Evolutionary conservation across 805 yeast genomes (phyloP).

Genomic region (Kluyveromyces wickerhamii): DNA sequence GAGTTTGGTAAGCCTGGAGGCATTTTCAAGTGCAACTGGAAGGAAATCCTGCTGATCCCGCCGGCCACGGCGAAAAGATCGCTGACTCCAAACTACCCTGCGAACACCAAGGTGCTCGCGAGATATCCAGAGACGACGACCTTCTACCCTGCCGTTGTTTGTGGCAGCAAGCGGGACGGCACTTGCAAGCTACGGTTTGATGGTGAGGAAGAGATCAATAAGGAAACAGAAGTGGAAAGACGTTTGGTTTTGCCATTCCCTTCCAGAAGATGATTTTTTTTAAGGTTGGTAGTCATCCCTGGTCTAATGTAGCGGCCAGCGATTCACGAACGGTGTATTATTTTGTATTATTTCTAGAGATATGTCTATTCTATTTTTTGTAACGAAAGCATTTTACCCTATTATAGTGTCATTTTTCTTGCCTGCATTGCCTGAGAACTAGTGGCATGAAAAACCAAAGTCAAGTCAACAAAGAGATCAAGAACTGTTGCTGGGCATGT

Average conservation of each 20-base stretch:
- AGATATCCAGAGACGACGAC: conserved; percentile 97
- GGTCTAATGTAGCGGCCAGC: too few relatives aligned
- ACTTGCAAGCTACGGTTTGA: conserved; percentile 77
- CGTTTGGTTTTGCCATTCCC: conserved; percentile 76
- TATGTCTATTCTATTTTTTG: too few relatives aligned
- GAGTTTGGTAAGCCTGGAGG: conserved; percentile 85
- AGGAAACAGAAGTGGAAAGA: conserved; percentile 88
- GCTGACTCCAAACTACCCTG: conserved; percentile 43
- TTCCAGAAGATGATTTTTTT: conserved; percentile 11
- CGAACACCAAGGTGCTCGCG: conserved; percentile 79
- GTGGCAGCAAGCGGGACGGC: conserved; percentile 66
- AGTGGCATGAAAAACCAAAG: too few relatives aligned
- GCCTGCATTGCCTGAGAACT: too few relatives aligned
- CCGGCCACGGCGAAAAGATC: conserved; percentile 35
- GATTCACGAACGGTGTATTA: too few relatives aligned
- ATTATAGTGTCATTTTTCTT: too few relatives aligned
- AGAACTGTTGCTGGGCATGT: too few relatives aligned
- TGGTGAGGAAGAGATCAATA: conserved; percentile 94
- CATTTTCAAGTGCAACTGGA: conserved; percentile 71
- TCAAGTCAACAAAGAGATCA: too few relatives aligned
- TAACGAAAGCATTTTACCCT: too few relatives aligned
- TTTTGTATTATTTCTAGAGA: too few relatives aligned
- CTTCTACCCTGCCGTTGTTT: conserved; percentile 89
- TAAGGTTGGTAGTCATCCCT: too few relatives aligned
- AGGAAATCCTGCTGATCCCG: conserved; percentile 71